Base-by-base conservation (phyloP, 2,329 filamentous ascomycete genomes). In the Trichoderma brevicompactum region DNA sequence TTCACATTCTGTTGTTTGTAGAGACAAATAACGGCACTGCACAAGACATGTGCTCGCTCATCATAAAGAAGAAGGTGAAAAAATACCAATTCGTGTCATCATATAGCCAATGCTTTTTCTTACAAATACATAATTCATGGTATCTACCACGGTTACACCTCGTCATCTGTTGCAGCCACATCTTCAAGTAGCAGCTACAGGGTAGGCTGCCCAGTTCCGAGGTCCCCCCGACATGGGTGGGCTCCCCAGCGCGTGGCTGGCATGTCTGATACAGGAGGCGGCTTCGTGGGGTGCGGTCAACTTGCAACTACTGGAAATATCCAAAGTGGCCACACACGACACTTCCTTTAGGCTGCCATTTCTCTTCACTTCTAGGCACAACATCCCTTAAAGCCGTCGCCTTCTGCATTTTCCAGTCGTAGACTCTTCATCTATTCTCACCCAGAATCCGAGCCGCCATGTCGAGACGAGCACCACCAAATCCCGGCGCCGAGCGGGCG, bases 401-500 rank as follows among this genome's bases (percentile, higher is more conserved):
- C 43, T n/a, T 19, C 23, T 10, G 12, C 2, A 52, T 34, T 3
- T 28, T 15, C 28, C 10, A 41, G 19, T n/a, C 7, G 19, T 46
- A 13, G 13, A 56, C 23, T 13, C 32, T 13, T 63, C 60, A 17
- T 41, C 38, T 38, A 13, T 36, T 41, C 34, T 44, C 28, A 19
- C 36, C 19, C 13, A 28, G 36, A 55, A 55, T 28, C 65, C 56
- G 65, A 52, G 66, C 68, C 69, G 62, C 79, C 71, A 96, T 96
- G 92, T 95, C 92, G 73, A 86, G 92, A 82, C 87, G 92, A 76
- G 81, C 87, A 67, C 86, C 87, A 67, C 86, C 88, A 66, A 92
- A 92, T 79, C 88, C 92, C 75, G 89, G 88, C 70, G 91, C 92
- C 71, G 92, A 96, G 80, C 89, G 92, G 79, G 92, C 93, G 73